A percentile compares a stretch with the other conserved stretches of the same genome.
Evolutionary conservation across 768 basidiomycete species (phyloP).

Genomic region (Kwoniella sp.): DNA sequence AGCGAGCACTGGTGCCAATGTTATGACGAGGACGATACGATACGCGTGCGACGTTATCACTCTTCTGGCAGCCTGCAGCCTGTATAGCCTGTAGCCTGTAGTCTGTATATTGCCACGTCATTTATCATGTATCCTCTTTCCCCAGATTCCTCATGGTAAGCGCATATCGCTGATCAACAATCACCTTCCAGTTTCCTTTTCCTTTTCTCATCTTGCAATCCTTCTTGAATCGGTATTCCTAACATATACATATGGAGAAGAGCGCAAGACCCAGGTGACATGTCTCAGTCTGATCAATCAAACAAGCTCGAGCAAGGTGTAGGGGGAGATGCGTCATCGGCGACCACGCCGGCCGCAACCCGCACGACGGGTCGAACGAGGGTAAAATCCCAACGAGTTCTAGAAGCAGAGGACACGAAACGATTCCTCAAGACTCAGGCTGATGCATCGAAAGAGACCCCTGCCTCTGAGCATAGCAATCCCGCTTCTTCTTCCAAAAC

Average conservation of each 20-base stretch:
- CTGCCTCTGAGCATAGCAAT: background rate
- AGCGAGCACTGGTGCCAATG: too few relatives aligned
- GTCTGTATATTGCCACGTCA: conserved; percentile 1
- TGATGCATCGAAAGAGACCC: background rate
- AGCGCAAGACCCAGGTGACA: too few relatives aligned
- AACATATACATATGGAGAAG: too few relatives aligned
- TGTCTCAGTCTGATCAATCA: too few relatives aligned
- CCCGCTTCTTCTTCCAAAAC: background rate
- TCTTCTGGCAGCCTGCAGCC: too few relatives aligned
- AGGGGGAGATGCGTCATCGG: background rate
- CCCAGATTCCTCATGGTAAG: background rate
- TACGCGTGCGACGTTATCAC: background rate
- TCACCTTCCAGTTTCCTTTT: too few relatives aligned
- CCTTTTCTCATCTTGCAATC: too few relatives aligned
- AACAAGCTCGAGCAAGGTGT: too few relatives aligned
- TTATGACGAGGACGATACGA: too few relatives aligned
- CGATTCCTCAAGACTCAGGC: conserved; percentile 11
- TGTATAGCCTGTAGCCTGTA: too few relatives aligned
- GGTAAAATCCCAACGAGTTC: conserved; percentile 41
- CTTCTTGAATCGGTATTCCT: too few relatives aligned
- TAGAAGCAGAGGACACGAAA: conserved; percentile 41
- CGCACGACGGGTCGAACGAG: conserved; percentile 27
- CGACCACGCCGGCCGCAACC: background rate
- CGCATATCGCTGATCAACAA: too few relatives aligned
- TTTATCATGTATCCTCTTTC: background rate